Base-by-base conservation (phyloP, 176 grass and related monocot genomes). In the Oryza nivara region DNA sequence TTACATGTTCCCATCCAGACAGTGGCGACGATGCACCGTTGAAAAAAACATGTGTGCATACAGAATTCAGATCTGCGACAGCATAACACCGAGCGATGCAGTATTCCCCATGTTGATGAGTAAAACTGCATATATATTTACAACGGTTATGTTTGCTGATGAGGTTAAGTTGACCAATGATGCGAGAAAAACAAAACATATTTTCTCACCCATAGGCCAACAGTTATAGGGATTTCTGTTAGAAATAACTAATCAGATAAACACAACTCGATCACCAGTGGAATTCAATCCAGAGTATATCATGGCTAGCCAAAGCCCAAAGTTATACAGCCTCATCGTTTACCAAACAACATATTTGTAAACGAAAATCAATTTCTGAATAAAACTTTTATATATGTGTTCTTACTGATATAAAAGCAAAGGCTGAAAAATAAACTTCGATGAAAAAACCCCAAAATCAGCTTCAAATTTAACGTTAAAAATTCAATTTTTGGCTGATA, bases 71-170 rank as follows among this genome's bases (percentile, higher is more conserved):
- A 64, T 47, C 41, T n/a, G 17, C 11, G 56, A 61, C 17, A 61
- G 20, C 56, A 61, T 61, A 61, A 22, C 56, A 61, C 20, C 56
- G 20, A 61, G 6, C 17, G 22, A 20, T n/a, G 11, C 16, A 7
- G 54, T 58, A 58, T 58, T 20, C 54, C 19, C 54, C 17, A 58
- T 58, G 54, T n/a, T n/a, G 19, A n/a, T 60, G 19, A 60, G 54
- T 60, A n/a, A 23, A n/a, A 23, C 0, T 63, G 58, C 58, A 23
- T 11, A 1, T 11, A 1, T 5, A 23, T 63, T 10, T 44, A 47
- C 78, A 82, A 82, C 78, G 72, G 72, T 7, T 61, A 34, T 68
- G 46, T 83, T 54, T 34, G 32, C 14, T 25, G 68, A 45, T 25
- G 68, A 45, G 5, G 45, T 7, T 10, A 16, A 14, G 87, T 79